Percentiles rank a stretch among this genome's conserved stretches.
phyloP scores from a whole-genome alignment of 768 basidiomycete genomes.

The Leccinum pellstonianum region DNA sequence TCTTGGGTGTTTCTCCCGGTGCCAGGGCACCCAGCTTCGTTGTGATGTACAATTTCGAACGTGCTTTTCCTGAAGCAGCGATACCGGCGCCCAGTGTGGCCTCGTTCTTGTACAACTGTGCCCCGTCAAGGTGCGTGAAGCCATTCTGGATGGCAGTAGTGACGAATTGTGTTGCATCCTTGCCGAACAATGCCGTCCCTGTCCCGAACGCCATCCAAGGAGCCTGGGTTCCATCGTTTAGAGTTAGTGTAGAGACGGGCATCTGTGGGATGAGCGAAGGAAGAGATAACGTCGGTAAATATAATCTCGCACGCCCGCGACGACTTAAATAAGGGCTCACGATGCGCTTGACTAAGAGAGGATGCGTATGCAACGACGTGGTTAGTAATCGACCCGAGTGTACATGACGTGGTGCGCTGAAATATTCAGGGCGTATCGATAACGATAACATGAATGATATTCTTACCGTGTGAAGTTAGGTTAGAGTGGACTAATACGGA shows the following conservation, averaged over 20 bases:
- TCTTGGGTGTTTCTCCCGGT: slow-evolving; percentile 46
- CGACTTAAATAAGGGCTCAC: slow-evolving; percentile 10
- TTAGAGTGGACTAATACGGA: too few species aligned
- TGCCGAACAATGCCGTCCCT: slow-evolving; percentile 50
- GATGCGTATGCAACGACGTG: neutral
- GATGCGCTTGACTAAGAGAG: slow-evolving; percentile 12
- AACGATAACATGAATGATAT: neutral
- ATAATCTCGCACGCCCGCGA: neutral
- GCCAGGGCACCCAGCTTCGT: slow-evolving; percentile 46
- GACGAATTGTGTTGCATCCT: slow-evolving; percentile 43
- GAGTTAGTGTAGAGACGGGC: slow-evolving; percentile 34
- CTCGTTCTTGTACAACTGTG: slow-evolving; percentile 60
- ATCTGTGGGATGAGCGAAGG: slow-evolving; percentile 17
- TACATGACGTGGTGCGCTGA: neutral
- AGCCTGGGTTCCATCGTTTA: slow-evolving; percentile 54
- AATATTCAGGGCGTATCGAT: neutral
- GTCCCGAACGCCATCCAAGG: slow-evolving; percentile 66
- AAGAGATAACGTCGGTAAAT: slow-evolving; percentile 4
- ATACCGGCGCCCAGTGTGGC: slow-evolving; percentile 51
- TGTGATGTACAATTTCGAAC: slow-evolving; percentile 59
- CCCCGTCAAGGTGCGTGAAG: slow-evolving; percentile 64
- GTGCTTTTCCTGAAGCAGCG: slow-evolving; percentile 47
- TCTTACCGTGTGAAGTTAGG: neutral
- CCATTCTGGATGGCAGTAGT: slow-evolving; percentile 52
- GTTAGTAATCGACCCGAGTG: neutral